These are phyloP conservation scores for Starmerella roubikii DNA, from an alignment of 805 yeast species.

Conservation along the genomic window DNA sequence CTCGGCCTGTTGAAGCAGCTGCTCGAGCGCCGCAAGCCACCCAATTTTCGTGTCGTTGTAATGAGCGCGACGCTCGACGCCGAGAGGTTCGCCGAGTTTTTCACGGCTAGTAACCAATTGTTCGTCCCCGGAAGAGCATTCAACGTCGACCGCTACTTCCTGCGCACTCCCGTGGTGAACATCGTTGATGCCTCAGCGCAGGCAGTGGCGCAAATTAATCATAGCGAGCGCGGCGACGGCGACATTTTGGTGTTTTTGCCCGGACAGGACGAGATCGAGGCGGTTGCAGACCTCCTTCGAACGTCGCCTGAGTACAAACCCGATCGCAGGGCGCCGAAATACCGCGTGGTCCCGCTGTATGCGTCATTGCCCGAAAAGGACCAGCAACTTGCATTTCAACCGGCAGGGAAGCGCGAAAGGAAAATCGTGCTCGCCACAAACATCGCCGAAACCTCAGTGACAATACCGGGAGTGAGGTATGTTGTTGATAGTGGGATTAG, in stretches of 20 bases:
- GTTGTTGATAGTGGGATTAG: constrained; percentile 88
- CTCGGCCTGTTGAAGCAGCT: constrained; percentile 76
- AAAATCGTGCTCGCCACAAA: constrained; percentile 87
- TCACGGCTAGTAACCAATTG: constrained; percentile 56
- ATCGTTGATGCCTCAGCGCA: constrained; percentile 67
- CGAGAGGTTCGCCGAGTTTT: constrained; percentile 64
- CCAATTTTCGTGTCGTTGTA: constrained; percentile 52
- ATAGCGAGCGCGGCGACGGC: constrained; percentile 59
- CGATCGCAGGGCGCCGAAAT: constrained; percentile 59
- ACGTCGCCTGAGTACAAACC: constrained; percentile 30
- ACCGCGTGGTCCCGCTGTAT: constrained; percentile 73
- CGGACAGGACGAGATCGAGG: constrained; percentile 96
- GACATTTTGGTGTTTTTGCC: constrained; percentile 87
- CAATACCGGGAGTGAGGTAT: constrained; percentile 86
- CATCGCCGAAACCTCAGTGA: constrained; percentile 94
- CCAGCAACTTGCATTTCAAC: constrained; percentile 68
- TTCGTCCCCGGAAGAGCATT: constrained; percentile 83
- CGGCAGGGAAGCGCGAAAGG: constrained; percentile 35
- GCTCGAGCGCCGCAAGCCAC: constrained; percentile 36
- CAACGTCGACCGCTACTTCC: constrained; percentile 62
- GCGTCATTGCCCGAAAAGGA: constrained; percentile 83
- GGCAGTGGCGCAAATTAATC: constrained; percentile 64
- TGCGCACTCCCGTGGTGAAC: constrained; percentile 57
- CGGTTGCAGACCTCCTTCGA: constrained; percentile 46
- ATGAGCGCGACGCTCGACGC: constrained; percentile 98